Evolutionary conservation across 2,329 filamentous ascomycete species (phyloP), one percentile per base, ranked within the genome.

Genomic region (Pestalotiopsis fici): DNA sequence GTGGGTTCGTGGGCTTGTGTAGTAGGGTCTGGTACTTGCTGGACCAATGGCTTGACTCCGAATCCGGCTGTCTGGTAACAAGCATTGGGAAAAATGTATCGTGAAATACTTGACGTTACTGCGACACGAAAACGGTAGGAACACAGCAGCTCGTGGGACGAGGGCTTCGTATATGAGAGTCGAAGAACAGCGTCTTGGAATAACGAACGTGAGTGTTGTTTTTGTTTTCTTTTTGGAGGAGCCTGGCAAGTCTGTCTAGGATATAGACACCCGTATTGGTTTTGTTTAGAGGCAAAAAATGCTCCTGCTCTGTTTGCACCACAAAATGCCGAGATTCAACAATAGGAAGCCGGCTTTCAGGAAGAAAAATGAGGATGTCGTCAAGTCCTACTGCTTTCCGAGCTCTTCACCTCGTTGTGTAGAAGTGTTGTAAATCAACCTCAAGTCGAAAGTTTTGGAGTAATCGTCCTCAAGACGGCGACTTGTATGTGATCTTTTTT

Each of bases 1-100:
- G 86, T 83, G 83, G 78, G 73, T 81, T 80, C 69, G 82, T 77
- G 66, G 81, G 74, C 72, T 83, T 84, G 73, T 80, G 79, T 71
- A 82, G 79, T 67, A 79, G 74, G 71, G 81, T 79, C 75, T 84
- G 83, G 75, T 84, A 83, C 79, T 86, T 87, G 82, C 78, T 83
- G 71, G 83, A 83, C 86, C 86, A 88, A 78, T 82, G 82, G 79
- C 79, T 86, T 77, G 85, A 82, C 75, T 88, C 85, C 75, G 83
- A 79, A 70, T 86, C 83, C 78, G 80, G 79, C 75, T 83, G 83
- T 79, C 85, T 84, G 75, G 85, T 83, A 81, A 85, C 84, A 76
- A 88, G 84, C 86, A 88, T 86, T 85, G 81, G 81, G 78, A 82
- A 78, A 69, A 70, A 70, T 68, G 13, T 73, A 39, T 60, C 7